phyloP scores from a whole-genome alignment of 2,329 filamentous ascomycete species.

The Monilinia laxa region DNA sequence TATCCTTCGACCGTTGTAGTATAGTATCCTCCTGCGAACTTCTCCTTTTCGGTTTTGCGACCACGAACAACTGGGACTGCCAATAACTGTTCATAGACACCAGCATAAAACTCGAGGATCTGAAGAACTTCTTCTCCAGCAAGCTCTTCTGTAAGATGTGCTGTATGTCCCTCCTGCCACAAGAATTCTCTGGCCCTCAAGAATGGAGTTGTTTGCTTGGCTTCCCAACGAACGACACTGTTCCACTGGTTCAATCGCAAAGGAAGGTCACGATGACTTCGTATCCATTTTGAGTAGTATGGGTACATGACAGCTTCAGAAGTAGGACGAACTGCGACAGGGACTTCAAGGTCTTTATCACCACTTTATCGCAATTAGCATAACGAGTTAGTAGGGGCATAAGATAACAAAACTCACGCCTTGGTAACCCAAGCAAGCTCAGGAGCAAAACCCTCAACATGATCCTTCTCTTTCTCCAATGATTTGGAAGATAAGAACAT shows the following conservation, averaged over 20 bases:
- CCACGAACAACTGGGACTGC: slow-evolving; percentile 94
- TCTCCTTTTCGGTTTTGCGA: slow-evolving; percentile 93
- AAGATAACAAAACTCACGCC: slow-evolving; percentile 53
- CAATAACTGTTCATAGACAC: slow-evolving; percentile 88
- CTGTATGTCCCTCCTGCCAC: slow-evolving; percentile 86
- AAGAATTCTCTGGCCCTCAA: slow-evolving; percentile 91
- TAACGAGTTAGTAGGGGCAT: slow-evolving; percentile 21
- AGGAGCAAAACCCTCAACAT: slow-evolving; percentile 97
- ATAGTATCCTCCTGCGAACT: slow-evolving; percentile 95
- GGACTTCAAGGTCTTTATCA: slow-evolving; percentile 85
- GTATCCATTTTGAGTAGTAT: slow-evolving; percentile 96
- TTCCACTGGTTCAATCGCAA: slow-evolving; percentile 98
- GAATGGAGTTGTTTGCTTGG: slow-evolving; percentile 88
- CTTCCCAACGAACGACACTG: slow-evolving; percentile 90
- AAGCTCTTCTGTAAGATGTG: slow-evolving; percentile 79
- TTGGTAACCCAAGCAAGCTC: slow-evolving; percentile 88
- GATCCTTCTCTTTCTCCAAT: slow-evolving; percentile 76
- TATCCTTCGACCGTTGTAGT: slow-evolving; percentile 97
- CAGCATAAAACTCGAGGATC: slow-evolving; percentile 90
- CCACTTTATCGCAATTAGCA: slow-evolving; percentile 56
- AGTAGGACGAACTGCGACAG: slow-evolving; percentile 66
- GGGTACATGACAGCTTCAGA: slow-evolving; percentile 87
- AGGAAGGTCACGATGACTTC: slow-evolving; percentile 91
- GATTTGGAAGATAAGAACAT: slow-evolving; percentile 94
- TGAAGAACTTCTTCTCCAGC: slow-evolving; percentile 85